These are phyloP conservation scores for Manihot esculenta DNA, from an alignment of 441 rosid genomes.

Conservation along the genomic window DNA sequence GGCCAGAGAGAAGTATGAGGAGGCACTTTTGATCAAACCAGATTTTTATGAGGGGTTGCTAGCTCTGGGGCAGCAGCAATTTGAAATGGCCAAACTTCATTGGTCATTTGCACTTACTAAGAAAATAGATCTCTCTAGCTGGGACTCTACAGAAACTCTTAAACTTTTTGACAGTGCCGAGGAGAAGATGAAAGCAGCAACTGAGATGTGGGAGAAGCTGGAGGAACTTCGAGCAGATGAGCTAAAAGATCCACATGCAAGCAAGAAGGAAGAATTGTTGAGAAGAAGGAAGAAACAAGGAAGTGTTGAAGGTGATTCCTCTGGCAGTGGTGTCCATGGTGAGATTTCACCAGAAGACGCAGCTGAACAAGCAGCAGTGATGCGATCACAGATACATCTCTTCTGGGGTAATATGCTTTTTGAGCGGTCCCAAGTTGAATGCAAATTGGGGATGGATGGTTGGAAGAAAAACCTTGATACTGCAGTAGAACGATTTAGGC, in stretches of 20 bases:
- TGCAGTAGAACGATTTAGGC: constrained; percentile 81
- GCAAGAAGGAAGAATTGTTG: constrained; percentile 69
- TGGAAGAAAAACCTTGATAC: constrained; percentile 79
- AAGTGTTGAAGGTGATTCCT: constrained; percentile 46
- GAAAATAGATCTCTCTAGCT: constrained; percentile 65
- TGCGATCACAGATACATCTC: constrained; percentile 97
- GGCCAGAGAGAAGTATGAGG: constrained; percentile 74
- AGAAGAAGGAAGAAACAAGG: constrained; percentile 81
- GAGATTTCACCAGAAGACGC: constrained; percentile 78
- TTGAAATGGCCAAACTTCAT: constrained; percentile 97
- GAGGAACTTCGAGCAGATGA: constrained; percentile 73
- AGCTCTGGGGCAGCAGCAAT: constrained; percentile 90
- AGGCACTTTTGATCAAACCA: constrained; percentile 77
- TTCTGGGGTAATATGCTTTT: constrained; percentile 98
- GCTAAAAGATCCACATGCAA: constrained; percentile 61
- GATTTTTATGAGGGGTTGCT: constrained; percentile 91
- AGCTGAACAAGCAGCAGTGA: constrained; percentile 88
- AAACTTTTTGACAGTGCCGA: constrained; percentile 78
- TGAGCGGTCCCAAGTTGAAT: constrained; percentile 93
- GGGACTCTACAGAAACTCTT: constrained; percentile 79
- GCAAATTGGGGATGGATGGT: constrained; percentile 67
- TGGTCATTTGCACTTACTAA: constrained; percentile 83
- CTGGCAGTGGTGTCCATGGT: constrained; percentile 32
- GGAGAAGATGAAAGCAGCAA: constrained; percentile 90
- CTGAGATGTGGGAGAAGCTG: constrained; percentile 96